Evolutionary conservation across 1,139 yeast genomes (phyloP).

Genomic region (Magnusiomyces sp.): DNA sequence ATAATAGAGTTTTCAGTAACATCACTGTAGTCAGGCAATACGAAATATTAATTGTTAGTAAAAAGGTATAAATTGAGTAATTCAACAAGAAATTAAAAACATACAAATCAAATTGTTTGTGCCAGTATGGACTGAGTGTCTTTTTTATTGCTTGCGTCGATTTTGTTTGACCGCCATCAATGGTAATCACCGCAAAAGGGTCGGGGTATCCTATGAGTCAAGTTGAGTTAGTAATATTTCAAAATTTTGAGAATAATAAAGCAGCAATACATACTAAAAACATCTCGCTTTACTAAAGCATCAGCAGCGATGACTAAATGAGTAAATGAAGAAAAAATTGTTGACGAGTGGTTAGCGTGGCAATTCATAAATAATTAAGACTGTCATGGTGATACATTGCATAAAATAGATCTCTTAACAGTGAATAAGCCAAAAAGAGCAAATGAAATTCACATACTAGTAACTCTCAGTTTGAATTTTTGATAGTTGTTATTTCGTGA

Average conservation of each 20-base stretch:
- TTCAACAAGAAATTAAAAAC: slow-evolving; percentile 1
- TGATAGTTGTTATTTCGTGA: too few species aligned
- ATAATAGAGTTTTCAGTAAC: slow-evolving; percentile 80
- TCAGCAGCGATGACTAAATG: slow-evolving; percentile 88
- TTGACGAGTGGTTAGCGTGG: background rate
- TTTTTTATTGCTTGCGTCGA: slow-evolving; percentile 90
- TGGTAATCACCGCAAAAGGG: slow-evolving; percentile 94
- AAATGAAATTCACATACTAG: background rate
- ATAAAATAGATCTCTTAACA: too few species aligned
- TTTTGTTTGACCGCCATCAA: slow-evolving; percentile 93
- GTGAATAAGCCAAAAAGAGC: background rate
- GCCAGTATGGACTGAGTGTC: slow-evolving; percentile 96
- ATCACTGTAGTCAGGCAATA: slow-evolving; percentile 26
- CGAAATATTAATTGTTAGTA: too few species aligned
- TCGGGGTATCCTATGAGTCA: slow-evolving; percentile 49
- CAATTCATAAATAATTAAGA: background rate
- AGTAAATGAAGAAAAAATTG: slow-evolving; percentile 1
- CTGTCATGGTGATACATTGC: background rate
- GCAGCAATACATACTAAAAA: slow-evolving; percentile 53
- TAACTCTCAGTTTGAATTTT: background rate
- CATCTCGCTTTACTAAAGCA: slow-evolving; percentile 89
- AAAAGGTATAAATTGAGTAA: slow-evolving; percentile 17
- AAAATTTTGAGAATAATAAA: background rate
- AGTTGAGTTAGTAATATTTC: background rate
- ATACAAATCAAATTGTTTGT: slow-evolving; percentile 68